These are phyloP conservation scores for Nannizzia gypsea DNA, from an alignment of 2,329 filamentous ascomycete genomes.

Conservation along the genomic window DNA sequence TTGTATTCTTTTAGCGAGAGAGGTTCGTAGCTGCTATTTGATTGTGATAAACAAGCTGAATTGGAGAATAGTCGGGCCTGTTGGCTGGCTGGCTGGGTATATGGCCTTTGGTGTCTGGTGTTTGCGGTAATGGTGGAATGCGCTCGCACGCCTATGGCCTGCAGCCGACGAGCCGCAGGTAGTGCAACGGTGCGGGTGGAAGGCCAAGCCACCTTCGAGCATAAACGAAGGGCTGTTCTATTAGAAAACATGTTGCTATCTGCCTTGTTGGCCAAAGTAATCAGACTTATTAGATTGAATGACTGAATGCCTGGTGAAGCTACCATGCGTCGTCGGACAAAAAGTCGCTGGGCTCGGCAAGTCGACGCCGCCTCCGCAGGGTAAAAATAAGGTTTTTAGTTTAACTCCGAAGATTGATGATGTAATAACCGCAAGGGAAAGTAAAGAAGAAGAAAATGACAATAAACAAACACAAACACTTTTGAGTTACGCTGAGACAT, in stretches of 20 bases:
- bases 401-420: neutral
- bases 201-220: neutral
- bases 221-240: neutral
- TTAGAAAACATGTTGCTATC: neutral
- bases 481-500: too few relatives aligned
- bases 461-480: too few relatives aligned
- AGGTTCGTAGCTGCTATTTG: neutral
- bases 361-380: neutral
- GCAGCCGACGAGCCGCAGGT: neutral
- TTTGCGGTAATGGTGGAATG: neutral
- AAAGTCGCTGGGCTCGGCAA: neutral
- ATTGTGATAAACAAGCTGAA: neutral
- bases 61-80: slow-evolving; percentile 4
- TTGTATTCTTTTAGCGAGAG: slow-evolving; percentile 12
- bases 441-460: too few relatives aligned
- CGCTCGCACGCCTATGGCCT: neutral
- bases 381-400: neutral
- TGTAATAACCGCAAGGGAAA: neutral
- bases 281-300: too few relatives aligned
- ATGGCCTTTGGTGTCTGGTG: neutral
- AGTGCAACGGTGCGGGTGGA: neutral
- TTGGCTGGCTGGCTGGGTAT: neutral
- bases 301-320: too few relatives aligned
- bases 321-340: neutral
- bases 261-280: too few relatives aligned